Conservation (phyloP, 495 filamentous ascomycete genomes). For the Podospora didyma region DNA sequence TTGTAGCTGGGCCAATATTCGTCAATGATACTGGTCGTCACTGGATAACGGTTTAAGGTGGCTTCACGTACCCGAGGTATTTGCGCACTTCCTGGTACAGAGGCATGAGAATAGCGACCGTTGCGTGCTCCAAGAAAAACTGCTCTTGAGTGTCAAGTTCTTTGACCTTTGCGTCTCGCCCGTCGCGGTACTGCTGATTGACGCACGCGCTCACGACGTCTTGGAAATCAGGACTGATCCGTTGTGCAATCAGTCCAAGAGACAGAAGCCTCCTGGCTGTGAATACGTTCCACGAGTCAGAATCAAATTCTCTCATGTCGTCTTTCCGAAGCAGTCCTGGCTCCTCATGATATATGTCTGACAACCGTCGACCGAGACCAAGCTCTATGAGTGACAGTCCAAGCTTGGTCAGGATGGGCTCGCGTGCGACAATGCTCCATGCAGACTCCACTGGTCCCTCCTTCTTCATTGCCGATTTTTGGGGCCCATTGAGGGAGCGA, state of each 20-base stretch:
- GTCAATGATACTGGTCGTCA: neutral
- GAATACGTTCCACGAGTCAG: conserved; percentile 3
- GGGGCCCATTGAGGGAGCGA: no score
- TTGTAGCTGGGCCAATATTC: neutral
- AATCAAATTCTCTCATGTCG: neutral
- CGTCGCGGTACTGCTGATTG: conserved; percentile 13
- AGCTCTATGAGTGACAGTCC: conserved; percentile 18
- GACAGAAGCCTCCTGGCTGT: conserved; percentile 6
- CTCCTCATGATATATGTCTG: neutral
- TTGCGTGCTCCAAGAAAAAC: neutral
- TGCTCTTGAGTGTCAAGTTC: conserved; percentile 5
- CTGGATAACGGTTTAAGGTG: neutral
- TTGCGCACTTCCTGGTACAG: conserved; percentile 5
- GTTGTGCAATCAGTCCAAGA: conserved; percentile 4
- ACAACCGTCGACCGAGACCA: conserved; percentile 11
- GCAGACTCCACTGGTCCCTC: neutral
- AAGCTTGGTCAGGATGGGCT: conserved; percentile 14
- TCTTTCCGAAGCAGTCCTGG: conserved; percentile 3
- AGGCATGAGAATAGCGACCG: conserved; percentile 3
- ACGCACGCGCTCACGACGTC: conserved; percentile 10
- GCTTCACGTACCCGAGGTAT: conserved; percentile 5
- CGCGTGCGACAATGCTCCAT: conserved; percentile 3
- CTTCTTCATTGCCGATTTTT: neutral
- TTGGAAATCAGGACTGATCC: conserved; percentile 1
- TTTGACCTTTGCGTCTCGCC: neutral